A percentile compares a stretch with the other conserved stretches of the same genome.
Conservation (phyloP, 2,329 filamentous ascomycete genomes). For the Colletotrichum kahawae region DNA sequence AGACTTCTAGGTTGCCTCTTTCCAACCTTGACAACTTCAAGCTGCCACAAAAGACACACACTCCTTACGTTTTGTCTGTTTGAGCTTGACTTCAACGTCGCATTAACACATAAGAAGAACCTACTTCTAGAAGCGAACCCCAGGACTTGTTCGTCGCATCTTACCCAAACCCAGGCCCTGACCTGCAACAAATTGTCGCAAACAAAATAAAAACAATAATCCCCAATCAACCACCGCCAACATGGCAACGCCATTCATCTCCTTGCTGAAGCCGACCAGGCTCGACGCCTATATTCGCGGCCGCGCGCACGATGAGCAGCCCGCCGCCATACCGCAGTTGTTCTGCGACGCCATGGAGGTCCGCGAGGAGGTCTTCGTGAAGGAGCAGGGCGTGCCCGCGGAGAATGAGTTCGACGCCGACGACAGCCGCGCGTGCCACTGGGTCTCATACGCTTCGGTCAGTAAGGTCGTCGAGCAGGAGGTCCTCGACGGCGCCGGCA, state of each 20-base stretch:
- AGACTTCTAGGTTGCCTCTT: background rate
- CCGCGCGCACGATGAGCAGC: slow-evolving; percentile 47
- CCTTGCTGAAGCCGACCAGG: slow-evolving; percentile 51
- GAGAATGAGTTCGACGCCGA: slow-evolving; percentile 82
- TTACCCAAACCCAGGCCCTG: background rate
- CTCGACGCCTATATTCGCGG: slow-evolving; percentile 52
- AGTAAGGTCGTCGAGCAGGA: slow-evolving; percentile 49
- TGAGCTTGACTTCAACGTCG: background rate
- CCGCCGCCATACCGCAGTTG: slow-evolving; percentile 49
- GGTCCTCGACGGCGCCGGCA: slow-evolving; percentile 46
- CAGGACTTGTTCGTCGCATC: background rate
- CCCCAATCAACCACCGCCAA: background rate
- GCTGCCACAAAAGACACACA: background rate
- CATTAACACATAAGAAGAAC: background rate
- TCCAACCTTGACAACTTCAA: background rate
- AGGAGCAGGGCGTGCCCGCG: slow-evolving; percentile 61
- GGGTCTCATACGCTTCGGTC: slow-evolving; percentile 80
- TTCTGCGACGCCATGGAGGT: slow-evolving; percentile 71
- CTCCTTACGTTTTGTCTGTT: background rate
- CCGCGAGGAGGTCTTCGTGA: slow-evolving; percentile 64
- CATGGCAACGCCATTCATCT: slow-evolving; percentile 58
- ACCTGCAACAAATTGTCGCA: background rate
- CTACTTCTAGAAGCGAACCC: background rate
- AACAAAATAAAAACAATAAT: background rate
- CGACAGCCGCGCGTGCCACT: slow-evolving; percentile 81